Evolutionary conservation across 106 monocot genomes (phyloP).

Genomic region (Dendrobium chrysotoxum): DNA sequence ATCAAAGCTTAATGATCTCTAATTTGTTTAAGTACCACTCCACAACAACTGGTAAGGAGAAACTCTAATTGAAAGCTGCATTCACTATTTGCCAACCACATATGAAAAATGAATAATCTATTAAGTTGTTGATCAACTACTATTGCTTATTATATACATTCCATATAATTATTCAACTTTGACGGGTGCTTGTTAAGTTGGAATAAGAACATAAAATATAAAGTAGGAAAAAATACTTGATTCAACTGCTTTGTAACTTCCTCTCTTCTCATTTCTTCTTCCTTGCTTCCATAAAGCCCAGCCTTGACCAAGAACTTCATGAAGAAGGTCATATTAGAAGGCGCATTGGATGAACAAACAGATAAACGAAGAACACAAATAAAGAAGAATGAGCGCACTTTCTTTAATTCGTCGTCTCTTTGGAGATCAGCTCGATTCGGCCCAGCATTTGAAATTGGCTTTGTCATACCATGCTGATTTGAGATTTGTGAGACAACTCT

Average conservation of each 20-base stretch:
- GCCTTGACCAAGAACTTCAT: constrained; percentile 62
- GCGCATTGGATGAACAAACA: neutral
- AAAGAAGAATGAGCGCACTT: constrained; percentile 23
- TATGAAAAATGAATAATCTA: no score
- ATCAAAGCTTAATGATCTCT: no score
- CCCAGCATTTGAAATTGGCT: constrained; percentile 56
- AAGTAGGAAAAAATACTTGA: constrained; percentile 49
- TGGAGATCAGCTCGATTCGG: constrained; percentile 57
- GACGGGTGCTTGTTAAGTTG: no score
- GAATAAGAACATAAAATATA: no score
- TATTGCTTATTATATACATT: no score
- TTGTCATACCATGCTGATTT: constrained; percentile 37
- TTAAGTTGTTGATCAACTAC: no score
- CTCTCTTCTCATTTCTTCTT: constrained; percentile 53
- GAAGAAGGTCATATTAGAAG: neutral
- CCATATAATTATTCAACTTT: no score
- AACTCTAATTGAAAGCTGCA: no score
- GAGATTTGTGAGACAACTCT: neutral
- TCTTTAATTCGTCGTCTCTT: constrained; percentile 57
- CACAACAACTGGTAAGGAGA: no score
- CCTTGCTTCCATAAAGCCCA: constrained; percentile 70
- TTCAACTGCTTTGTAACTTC: constrained; percentile 64
- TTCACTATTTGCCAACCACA: no score
- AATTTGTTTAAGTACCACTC: no score
- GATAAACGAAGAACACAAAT: neutral